phyloP scores from a whole-genome alignment of 306 rosid genomes.

The Phaseolus lunatus region DNA sequence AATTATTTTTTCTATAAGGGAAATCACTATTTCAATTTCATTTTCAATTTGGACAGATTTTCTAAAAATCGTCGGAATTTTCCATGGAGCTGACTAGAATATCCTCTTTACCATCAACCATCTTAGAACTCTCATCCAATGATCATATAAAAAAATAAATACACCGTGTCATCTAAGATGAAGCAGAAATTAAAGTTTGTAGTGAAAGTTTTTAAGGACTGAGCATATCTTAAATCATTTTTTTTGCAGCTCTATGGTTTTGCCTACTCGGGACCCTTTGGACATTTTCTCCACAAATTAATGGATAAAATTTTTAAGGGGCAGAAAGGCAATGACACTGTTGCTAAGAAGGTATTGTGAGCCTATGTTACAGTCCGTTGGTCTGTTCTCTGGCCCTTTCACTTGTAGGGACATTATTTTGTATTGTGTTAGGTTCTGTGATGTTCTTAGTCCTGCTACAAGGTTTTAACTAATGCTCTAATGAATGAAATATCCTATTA shows the following conservation, averaged over 20 bases:
- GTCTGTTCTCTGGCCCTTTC: constrained; percentile 16
- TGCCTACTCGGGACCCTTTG: constrained; percentile 88
- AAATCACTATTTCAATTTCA: constrained; percentile 19
- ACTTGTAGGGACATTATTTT: constrained; percentile 16
- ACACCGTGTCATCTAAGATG: neutral
- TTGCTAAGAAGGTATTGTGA: constrained; percentile 75
- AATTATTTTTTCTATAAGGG: neutral
- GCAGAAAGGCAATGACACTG: constrained; percentile 71
- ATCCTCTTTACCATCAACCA: neutral
- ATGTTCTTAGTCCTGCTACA: neutral
- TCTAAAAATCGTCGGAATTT: neutral
- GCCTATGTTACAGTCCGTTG: constrained; percentile 19
- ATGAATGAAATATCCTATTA: constrained; percentile 41
- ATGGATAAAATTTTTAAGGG: constrained; percentile 87
- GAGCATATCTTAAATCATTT: constrained; percentile 22
- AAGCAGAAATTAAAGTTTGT: neutral
- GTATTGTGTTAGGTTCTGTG: constrained; percentile 19
- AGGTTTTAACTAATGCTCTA: constrained; percentile 21
- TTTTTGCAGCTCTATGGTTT: constrained; percentile 86
- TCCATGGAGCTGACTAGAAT: neutral
- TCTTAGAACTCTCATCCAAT: constrained; percentile 6
- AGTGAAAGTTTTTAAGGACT: constrained; percentile 19
- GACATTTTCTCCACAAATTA: constrained; percentile 87
- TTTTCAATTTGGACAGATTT: constrained; percentile 20
- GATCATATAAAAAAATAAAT: neutral